Percentiles rank a stretch among this genome's conserved stretches.
Evolutionary conservation across 2,329 filamentous ascomycete species (phyloP).

Genomic region (Ophiostoma perfectum): DNA sequence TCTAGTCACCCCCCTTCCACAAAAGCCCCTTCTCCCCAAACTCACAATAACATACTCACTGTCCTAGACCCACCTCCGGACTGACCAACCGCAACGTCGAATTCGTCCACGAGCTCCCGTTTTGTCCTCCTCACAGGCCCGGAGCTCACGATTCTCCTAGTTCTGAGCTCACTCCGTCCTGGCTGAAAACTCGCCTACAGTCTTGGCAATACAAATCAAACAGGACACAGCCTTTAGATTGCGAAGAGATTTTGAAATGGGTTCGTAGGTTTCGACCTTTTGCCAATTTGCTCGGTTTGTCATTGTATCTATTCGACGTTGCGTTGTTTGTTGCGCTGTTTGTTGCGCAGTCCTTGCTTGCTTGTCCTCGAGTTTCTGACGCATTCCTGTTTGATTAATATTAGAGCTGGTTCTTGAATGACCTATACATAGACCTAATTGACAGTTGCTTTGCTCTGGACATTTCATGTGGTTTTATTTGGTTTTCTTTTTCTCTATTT

Average conservation of each 20-base stretch:
- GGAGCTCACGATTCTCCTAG: background rate
- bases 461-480: background rate
- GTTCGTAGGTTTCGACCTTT: background rate
- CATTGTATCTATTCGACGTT: background rate
- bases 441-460: too few species aligned
- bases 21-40: background rate
- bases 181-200: background rate
- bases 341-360: background rate
- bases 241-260: background rate
- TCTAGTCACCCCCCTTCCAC: background rate
- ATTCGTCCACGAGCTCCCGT: slow-evolving; percentile 21
- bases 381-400: background rate
- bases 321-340: background rate
- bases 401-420: background rate
- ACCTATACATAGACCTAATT: background rate
- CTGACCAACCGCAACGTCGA: slow-evolving; percentile 18
- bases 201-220: slow-evolving; percentile 17
- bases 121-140: slow-evolving; percentile 5
- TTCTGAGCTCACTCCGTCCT: slow-evolving; percentile 1
- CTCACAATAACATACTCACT: background rate
- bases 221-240: slow-evolving; percentile 3
- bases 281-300: slow-evolving; percentile 8
- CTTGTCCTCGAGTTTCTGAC: background rate
- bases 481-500: background rate
- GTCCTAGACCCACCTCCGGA: background rate